Evolutionary conservation across 2,329 filamentous ascomycete genomes (phyloP), one percentile per base, ranked within the genome.

Genomic region (Colletotrichum falcatum): DNA sequence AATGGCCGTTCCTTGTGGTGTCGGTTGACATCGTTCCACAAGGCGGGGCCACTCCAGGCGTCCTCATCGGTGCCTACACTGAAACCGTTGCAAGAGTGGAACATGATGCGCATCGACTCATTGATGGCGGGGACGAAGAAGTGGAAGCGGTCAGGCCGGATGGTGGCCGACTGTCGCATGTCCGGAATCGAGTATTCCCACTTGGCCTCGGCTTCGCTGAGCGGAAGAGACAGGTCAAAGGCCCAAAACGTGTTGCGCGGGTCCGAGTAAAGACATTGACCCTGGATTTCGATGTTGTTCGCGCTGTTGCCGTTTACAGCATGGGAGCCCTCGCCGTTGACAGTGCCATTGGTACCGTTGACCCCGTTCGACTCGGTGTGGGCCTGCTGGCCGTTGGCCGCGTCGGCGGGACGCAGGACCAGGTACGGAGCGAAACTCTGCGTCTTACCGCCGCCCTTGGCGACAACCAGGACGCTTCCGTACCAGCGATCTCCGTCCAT

Each of bases 31-130:
- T 99, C 95, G 76, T 96, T 94, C 96, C 96, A 99, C 66, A 99
- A 83, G 5, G 94, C 94, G n/a, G 94, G 92, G 0, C 96, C 96
- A 77, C 92, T 95, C 84, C 94, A 97, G 51, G 91, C 91, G 60
- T 93, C 90, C 71, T 96, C 90, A 79, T 97, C 92, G 4, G 94
- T 95, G 64, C 92, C 93, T 48, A 96, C 87, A 74, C 93, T 95
- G 83, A 99, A 99, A 20, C 96, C 97, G 80, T 99, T 99, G 83
- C 96, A 98, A 67, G 94, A 97, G 83, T 98, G 93, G 82, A 98
- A 99, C 94, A 98, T 97, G 78, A 98, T 93, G 78, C 97, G 94
- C 95, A 99, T 98, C 5, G 93, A 93, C 81, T 98, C 91, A 54
- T 90, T 89, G 68, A 87, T 85, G 16, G 93, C 94, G 16, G 96